These are phyloP conservation scores for Talaromyces liani DNA, from an alignment of 495 filamentous ascomycete species.

Conservation along the genomic window DNA sequence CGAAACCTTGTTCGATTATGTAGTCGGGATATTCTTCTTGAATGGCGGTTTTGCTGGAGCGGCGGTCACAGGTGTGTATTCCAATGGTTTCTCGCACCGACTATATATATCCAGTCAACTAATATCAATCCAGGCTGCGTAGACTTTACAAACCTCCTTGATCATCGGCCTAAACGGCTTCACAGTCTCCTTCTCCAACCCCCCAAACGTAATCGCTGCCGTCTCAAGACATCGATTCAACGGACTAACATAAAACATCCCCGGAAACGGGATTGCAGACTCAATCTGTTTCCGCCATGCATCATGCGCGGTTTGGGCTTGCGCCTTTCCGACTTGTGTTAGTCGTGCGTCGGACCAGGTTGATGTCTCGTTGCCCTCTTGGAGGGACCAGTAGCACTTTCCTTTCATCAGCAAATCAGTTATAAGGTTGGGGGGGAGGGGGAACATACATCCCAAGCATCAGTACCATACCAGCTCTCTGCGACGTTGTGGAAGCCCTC, in stretches of 20 bases:
- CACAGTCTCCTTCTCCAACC: slow-evolving; percentile 24
- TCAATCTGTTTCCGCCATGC: slow-evolving; percentile 55
- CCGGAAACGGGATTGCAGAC: slow-evolving; percentile 52
- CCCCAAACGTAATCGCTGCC: slow-evolving; percentile 52
- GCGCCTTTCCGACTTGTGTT: slow-evolving; percentile 51
- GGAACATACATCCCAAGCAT: slow-evolving; percentile 53
- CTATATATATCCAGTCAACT: not conserved
- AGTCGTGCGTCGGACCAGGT: slow-evolving; percentile 70
- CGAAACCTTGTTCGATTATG: slow-evolving; percentile 55
- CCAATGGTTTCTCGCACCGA: slow-evolving; percentile 66
- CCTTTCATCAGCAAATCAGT: too few species aligned
- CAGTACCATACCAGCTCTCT: slow-evolving; percentile 56
- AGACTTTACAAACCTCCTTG: slow-evolving; percentile 44
- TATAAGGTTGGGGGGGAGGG: not conserved
- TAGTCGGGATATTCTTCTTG: slow-evolving; percentile 49
- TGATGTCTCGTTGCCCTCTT: slow-evolving; percentile 58
- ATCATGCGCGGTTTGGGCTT: slow-evolving; percentile 55
- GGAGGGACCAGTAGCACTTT: slow-evolving; percentile 65
- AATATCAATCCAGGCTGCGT: too few species aligned
- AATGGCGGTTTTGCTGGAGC: slow-evolving; percentile 54
- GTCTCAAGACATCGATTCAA: slow-evolving; percentile 65
- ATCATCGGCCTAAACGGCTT: slow-evolving; percentile 53
- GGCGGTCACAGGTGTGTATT: slow-evolving; percentile 74
- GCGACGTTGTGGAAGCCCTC: slow-evolving; percentile 67
- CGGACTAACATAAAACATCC: slow-evolving; percentile 68